These are phyloP conservation scores for Aspergillus cejpii DNA, from an alignment of 2,329 filamentous ascomycete species.

Conservation along the genomic window DNA sequence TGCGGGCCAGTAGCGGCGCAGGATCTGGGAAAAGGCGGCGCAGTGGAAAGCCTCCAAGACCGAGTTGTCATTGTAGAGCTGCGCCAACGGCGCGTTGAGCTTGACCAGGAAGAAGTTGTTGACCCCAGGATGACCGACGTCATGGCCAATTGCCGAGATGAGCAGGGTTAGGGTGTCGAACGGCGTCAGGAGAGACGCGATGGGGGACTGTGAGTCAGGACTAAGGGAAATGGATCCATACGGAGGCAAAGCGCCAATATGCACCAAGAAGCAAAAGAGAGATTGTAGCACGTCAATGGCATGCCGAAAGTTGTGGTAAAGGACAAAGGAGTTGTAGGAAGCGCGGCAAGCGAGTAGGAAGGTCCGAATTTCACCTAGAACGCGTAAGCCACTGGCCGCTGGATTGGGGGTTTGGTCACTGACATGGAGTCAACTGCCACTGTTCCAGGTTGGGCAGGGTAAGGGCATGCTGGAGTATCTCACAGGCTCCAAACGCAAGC, in stretches of 20 bases:
- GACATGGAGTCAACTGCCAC: constrained; percentile 76
- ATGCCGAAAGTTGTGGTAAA: constrained; percentile 97
- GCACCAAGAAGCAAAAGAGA: constrained; percentile 80
- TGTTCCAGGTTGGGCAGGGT: constrained; percentile 70
- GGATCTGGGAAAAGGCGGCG: constrained; percentile 91
- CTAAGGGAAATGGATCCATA: constrained; percentile 47
- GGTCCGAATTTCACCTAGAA: constrained; percentile 66
- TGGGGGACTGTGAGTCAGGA: constrained; percentile 49
- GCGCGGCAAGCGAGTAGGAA: constrained; percentile 84
- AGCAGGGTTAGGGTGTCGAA: constrained; percentile 85
- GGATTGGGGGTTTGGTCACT: constrained; percentile 47
- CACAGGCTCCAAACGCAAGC: constrained; percentile 71
- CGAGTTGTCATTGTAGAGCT: constrained; percentile 93
- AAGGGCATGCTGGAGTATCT: constrained; percentile 87
- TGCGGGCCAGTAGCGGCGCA: constrained; percentile 83
- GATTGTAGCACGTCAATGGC: constrained; percentile 94
- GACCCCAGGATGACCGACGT: constrained; percentile 94
- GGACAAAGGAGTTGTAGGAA: constrained; percentile 94
- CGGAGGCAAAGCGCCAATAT: constrained; percentile 66
- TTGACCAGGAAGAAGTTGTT: constrained; percentile 95
- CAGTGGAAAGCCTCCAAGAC: constrained; percentile 97
- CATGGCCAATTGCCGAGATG: constrained; percentile 93
- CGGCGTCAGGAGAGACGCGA: constrained; percentile 70
- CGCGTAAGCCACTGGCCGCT: neutral
- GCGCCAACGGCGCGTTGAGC: constrained; percentile 84